phyloP scores from a whole-genome alignment of 345 rosid species.

The Toxicodendron radicans region DNA sequence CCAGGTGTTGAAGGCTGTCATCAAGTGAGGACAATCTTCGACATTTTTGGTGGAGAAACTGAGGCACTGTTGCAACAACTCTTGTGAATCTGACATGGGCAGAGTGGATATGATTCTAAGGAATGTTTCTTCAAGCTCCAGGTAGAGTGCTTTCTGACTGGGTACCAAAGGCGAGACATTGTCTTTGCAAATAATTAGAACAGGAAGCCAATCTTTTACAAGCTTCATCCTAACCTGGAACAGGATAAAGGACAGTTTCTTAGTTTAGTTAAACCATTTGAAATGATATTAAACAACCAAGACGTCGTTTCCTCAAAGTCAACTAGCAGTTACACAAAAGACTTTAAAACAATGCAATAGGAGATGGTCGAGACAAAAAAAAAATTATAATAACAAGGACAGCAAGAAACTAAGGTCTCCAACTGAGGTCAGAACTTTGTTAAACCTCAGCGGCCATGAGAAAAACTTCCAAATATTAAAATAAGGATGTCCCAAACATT shows the following conservation, averaged over 20 bases:
- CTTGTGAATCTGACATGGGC: constrained; percentile 59
- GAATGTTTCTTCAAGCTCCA: constrained; percentile 69
- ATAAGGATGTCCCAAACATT: not conserved
- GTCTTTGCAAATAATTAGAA: constrained; percentile 63
- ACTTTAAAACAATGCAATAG: no score
- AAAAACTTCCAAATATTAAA: not conserved
- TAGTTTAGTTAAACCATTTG: not conserved
- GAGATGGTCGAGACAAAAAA: no score
- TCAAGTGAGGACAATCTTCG: constrained; percentile 67
- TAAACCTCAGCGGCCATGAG: not conserved
- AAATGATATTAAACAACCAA: not conserved
- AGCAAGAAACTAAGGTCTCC: no score
- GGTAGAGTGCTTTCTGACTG: constrained; percentile 42
- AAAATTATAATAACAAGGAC: no score
- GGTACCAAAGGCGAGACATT: constrained; percentile 40
- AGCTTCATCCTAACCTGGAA: constrained; percentile 67
- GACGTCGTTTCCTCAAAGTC: not conserved
- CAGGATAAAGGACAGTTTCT: not conserved
- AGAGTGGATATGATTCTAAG: constrained; percentile 63
- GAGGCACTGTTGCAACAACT: constrained; percentile 59
- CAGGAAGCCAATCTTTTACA: constrained; percentile 73
- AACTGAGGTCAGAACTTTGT: not conserved
- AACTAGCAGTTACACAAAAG: not conserved
- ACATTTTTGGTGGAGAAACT: constrained; percentile 58
- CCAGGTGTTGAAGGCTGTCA: constrained; percentile 68